These are phyloP conservation scores for Fusarium ambrosium DNA, from an alignment of 2,329 filamentous ascomycete genomes.

Conservation along the genomic window DNA sequence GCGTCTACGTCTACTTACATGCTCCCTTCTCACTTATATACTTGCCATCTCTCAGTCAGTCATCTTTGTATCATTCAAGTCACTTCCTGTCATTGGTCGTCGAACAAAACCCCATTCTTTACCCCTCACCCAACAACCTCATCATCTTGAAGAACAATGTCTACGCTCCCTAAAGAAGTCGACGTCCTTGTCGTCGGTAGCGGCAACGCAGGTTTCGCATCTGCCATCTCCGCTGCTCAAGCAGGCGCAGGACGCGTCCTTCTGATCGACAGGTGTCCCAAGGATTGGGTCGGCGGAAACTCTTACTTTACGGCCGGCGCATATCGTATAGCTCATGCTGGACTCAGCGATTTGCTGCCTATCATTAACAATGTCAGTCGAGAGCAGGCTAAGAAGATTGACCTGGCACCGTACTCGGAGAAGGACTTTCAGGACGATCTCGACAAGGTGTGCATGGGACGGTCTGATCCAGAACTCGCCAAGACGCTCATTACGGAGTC, in stretches of 20 bases:
- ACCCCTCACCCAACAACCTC: neutral
- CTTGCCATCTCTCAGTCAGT: neutral
- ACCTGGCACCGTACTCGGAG: constrained; percentile 69
- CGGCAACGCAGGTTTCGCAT: constrained; percentile 74
- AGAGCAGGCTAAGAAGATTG: constrained; percentile 63
- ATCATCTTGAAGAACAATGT: neutral
- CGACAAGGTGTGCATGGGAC: constrained; percentile 66
- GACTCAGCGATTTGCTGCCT: constrained; percentile 69
- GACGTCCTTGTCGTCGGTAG: constrained; percentile 70
- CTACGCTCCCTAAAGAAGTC: constrained; percentile 12
- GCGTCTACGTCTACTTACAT: neutral
- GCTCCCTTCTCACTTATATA: neutral
- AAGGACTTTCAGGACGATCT: constrained; percentile 70
- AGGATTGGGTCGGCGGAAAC: constrained; percentile 73
- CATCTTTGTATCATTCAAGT: neutral
- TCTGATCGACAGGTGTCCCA: constrained; percentile 71
- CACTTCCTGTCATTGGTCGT: neutral
- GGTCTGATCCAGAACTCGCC: constrained; percentile 64
- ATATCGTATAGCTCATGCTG: constrained; percentile 69
- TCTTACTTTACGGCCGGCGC: constrained; percentile 76
- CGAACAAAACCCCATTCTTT: no score
- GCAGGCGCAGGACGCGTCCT: constrained; percentile 60
- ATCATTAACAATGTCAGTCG: constrained; percentile 70
- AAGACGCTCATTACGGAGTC: constrained; percentile 65
- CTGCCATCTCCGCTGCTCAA: constrained; percentile 69